Evolutionary conservation across 306 rosid species (phyloP).

Genomic region (Cicer yamashitae): DNA sequence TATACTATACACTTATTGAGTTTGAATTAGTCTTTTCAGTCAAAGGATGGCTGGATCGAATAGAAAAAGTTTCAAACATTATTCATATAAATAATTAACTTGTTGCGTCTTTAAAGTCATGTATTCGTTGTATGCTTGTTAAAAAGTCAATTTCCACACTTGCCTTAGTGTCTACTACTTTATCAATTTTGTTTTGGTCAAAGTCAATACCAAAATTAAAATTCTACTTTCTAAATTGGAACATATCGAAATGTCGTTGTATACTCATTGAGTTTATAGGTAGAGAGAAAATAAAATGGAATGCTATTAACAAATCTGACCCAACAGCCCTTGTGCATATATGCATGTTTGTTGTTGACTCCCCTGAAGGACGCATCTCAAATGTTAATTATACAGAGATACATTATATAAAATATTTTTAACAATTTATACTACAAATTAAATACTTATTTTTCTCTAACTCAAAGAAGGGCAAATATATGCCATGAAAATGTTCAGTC

Average conservation of each 20-base stretch:
- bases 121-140: constrained; percentile 1
- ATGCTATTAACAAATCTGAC: constrained; percentile 5
- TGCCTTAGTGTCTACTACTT: neutral
- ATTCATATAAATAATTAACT: constrained; percentile 8
- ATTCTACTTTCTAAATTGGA: constrained; percentile 1
- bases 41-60: constrained; percentile 46
- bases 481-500: too few species aligned
- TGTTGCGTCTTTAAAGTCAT: constrained; percentile 41
- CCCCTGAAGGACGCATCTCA: neutral
- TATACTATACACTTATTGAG: constrained; percentile 24
- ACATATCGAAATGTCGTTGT: constrained; percentile 12
- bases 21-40: constrained; percentile 45
- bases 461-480: too few species aligned
- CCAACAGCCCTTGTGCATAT: constrained; percentile 3
- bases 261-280: neutral
- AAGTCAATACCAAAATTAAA: constrained; percentile 41
- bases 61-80: constrained; percentile 16
- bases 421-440: too few species aligned
- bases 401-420: too few species aligned
- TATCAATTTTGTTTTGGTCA: constrained; percentile 37
- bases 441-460: too few species aligned
- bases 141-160: constrained; percentile 41
- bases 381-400: neutral
- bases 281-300: neutral
- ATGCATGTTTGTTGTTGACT: constrained; percentile 3